Evolutionary conservation across 495 filamentous ascomycete species (phyloP).

Genomic region (Tuber umbilicatum): DNA sequence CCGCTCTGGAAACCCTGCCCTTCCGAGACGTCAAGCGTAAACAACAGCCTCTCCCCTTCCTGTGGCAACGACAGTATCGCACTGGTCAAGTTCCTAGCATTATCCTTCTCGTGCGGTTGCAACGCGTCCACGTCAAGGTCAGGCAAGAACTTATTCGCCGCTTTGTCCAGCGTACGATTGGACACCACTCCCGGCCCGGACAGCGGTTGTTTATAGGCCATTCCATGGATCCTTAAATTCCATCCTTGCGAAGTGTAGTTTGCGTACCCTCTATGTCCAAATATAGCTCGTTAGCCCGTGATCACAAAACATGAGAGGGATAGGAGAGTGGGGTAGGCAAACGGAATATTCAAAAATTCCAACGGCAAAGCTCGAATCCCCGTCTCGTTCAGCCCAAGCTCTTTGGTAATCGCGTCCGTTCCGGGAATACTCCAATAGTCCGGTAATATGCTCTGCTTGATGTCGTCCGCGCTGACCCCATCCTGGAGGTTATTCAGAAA

Average conservation of each 20-base stretch:
- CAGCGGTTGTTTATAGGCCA: slow-evolving; percentile 70
- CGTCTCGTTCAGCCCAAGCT: slow-evolving; percentile 52
- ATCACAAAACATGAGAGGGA: not conserved
- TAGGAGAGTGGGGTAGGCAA: not conserved
- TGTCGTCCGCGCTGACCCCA: slow-evolving; percentile 26
- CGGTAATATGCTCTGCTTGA: slow-evolving; percentile 34
- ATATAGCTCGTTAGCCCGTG: slow-evolving; percentile 4
- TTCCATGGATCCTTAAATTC: slow-evolving; percentile 70
- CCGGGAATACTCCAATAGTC: slow-evolving; percentile 29
- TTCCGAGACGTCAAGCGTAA: slow-evolving; percentile 49
- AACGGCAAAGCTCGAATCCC: slow-evolving; percentile 59
- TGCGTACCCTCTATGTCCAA: slow-evolving; percentile 54
- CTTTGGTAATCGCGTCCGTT: slow-evolving; percentile 42
- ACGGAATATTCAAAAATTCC: slow-evolving; percentile 64
- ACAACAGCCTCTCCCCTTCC: slow-evolving; percentile 53
- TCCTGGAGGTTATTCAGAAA: slow-evolving; percentile 11
- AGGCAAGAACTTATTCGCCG: slow-evolving; percentile 65
- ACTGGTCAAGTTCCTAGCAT: slow-evolving; percentile 66
- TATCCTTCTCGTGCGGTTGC: slow-evolving; percentile 52
- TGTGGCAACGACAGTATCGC: slow-evolving; percentile 69
- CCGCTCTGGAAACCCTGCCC: slow-evolving; percentile 22
- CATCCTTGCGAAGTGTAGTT: slow-evolving; percentile 73
- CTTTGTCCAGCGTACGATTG: slow-evolving; percentile 54
- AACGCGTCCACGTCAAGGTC: slow-evolving; percentile 56
- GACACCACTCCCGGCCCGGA: slow-evolving; percentile 44